phyloP scores from a whole-genome alignment of 2,329 filamentous ascomycete genomes.

The Venturia carpophila region DNA sequence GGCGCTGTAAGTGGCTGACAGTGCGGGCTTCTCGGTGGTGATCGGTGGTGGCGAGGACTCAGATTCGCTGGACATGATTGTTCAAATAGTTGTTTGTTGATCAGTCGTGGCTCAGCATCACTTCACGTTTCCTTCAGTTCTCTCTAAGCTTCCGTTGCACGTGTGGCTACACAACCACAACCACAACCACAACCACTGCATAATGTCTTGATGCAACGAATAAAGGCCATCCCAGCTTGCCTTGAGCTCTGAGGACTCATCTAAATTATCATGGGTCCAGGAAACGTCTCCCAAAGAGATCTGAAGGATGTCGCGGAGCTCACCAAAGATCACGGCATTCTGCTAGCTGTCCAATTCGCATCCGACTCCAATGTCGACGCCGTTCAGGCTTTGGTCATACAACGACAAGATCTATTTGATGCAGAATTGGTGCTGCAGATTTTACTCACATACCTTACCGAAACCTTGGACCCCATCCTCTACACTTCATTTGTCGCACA shows the following conservation, averaged over 20 bases:
- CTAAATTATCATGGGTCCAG: neutral
- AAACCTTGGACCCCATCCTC: conserved; percentile 54
- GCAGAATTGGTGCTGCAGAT: conserved; percentile 62
- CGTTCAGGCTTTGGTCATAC: conserved; percentile 52
- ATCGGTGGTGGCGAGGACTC: neutral
- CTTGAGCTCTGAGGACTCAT: neutral
- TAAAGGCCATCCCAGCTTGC: neutral
- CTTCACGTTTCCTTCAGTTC: neutral
- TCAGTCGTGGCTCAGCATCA: neutral
- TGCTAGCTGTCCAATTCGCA: conserved; percentile 65
- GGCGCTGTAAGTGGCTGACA: conserved; percentile 12
- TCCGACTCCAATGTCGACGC: conserved; percentile 56
- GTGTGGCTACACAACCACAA: neutral
- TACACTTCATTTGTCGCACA: conserved; percentile 42
- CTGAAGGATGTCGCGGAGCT: conserved; percentile 30
- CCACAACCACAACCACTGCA: neutral
- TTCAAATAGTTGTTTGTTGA: neutral
- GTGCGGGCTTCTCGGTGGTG: neutral
- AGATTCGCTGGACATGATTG: conserved; percentile 7
- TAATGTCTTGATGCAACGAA: neutral
- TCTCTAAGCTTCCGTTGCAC: neutral
- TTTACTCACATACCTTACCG: conserved; percentile 68
- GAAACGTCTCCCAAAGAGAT: neutral
- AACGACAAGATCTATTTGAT: conserved; percentile 50
- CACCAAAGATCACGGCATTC: conserved; percentile 59